phyloP scores from a whole-genome alignment of 129 eudicot species.

The Escallonia herrerae region DNA sequence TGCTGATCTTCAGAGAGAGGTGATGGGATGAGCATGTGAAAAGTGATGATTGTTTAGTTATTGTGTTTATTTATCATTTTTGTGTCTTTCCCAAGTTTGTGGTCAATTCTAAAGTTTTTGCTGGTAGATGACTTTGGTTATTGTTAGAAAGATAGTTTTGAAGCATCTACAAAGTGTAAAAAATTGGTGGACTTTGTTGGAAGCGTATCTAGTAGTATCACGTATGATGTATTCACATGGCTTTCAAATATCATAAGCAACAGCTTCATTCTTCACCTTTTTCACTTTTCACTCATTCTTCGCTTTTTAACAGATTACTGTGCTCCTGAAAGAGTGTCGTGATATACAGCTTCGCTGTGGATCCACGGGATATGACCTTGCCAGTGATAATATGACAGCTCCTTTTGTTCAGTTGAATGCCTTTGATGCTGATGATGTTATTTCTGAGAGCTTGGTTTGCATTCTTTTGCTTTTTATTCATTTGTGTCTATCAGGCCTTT shows the following conservation, averaged over 20 bases:
- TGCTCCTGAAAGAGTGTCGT: constrained; percentile 85
- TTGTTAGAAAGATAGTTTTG: too few species aligned
- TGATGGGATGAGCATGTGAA: not conserved
- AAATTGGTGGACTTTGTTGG: too few species aligned
- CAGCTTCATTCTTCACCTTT: not conserved
- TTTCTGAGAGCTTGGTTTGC: constrained; percentile 48
- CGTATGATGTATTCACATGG: too few species aligned
- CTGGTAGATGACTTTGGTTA: too few species aligned
- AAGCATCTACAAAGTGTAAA: too few species aligned
- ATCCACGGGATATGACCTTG: constrained; percentile 24
- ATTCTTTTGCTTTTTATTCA: not conserved
- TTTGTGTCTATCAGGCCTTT: not conserved
- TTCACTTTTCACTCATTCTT: not conserved
- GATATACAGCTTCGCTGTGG: constrained; percentile 92
- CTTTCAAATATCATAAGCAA: not conserved
- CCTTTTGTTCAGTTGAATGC: constrained; percentile 14
- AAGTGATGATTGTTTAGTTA: not conserved
- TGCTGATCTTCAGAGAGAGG: constrained; percentile 75
- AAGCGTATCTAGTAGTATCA: too few species aligned
- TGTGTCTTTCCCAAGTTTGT: too few species aligned
- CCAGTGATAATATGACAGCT: constrained; percentile 3
- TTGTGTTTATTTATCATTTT: not conserved
- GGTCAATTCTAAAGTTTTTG: too few species aligned
- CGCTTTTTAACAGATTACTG: constrained; percentile 28
- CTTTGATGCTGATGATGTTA: constrained; percentile 34